Conservation (phyloP, 495 filamentous ascomycete species). For the Lasiosphaeriaceae sp. region DNA sequence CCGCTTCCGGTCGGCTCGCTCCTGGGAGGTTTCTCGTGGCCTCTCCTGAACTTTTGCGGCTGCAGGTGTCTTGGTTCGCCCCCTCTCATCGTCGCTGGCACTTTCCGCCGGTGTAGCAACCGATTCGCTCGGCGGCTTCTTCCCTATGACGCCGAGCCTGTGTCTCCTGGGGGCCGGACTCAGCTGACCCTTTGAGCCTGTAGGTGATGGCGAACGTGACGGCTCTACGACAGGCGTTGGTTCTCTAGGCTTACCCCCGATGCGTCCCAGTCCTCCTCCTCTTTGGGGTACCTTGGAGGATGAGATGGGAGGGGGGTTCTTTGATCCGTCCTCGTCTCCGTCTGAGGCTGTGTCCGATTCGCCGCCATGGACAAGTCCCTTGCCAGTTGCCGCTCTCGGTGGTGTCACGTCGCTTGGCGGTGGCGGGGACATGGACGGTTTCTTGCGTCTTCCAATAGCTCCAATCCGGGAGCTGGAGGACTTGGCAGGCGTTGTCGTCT, state of each 20-base stretch:
- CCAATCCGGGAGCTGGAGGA: slow-evolving; percentile 20
- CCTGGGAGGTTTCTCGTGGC: slow-evolving; percentile 41
- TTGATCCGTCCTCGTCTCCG: slow-evolving; percentile 19
- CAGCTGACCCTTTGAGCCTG: neutral
- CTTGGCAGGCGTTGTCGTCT: neutral
- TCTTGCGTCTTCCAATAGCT: slow-evolving; percentile 24
- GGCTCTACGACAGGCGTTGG: slow-evolving; percentile 4
- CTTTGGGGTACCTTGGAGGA: slow-evolving; percentile 20
- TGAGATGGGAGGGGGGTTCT: slow-evolving; percentile 3
- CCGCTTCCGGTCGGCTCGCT: slow-evolving; percentile 60
- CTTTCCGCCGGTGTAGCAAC: slow-evolving; percentile 7
- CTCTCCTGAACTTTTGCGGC: slow-evolving; percentile 7
- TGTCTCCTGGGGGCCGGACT: slow-evolving; percentile 16
- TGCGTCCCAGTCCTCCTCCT: slow-evolving; percentile 35
- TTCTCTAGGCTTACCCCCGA: slow-evolving; percentile 34
- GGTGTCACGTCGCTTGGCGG: slow-evolving; percentile 9
- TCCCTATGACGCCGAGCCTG: slow-evolving; percentile 37
- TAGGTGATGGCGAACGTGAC: slow-evolving; percentile 17
- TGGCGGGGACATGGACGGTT: slow-evolving; percentile 11
- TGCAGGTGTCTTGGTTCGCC: slow-evolving; percentile 15
- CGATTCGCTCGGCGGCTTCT: slow-evolving; percentile 14
- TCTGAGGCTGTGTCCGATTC: slow-evolving; percentile 43
- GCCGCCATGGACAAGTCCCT: neutral
- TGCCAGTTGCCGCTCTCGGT: neutral
- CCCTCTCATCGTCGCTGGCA: slow-evolving; percentile 11